Evolutionary conservation across 2,329 filamentous ascomycete species (phyloP), one percentile per base, ranked within the genome.

Genomic region (Talaromyces sp.): DNA sequence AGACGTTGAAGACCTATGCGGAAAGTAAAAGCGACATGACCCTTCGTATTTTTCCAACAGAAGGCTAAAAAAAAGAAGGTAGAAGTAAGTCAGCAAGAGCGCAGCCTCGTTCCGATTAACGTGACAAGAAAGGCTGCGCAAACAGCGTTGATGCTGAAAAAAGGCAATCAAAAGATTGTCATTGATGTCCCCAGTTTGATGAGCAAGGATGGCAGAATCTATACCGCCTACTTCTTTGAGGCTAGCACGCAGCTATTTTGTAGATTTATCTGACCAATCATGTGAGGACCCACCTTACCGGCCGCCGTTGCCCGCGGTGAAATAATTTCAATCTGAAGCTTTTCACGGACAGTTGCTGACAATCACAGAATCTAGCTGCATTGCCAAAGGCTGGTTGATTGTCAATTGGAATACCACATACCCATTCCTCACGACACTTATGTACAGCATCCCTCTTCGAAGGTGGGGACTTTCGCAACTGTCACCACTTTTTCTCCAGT

Each of bases 11-110:
- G 21, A 59, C 13, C 52, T 59, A 59, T 37, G 51, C 51, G 43
- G 36, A 25, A 51, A 56, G 43, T 59, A 35, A 52, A 17, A 55
- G 46, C 17, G 54, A 61, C 52, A 60, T 56, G 59, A 48, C 46
- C 55, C 48, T 57, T 57, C 28, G 41, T 50, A 50, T 51, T 54
- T 45, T 48, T 56, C 53, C 35, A 48, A 37, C 57, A 52, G 40
- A 3, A 43, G 43, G 28, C 36, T 35, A 57, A 54, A 58, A 37
- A 39, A 43, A 54, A 53, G 46, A 7, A 35, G 31, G 22, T 45
- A n/a, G 10, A 5, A 35, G 7, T 15, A 6, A 22, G 10, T 5
- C 13, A 4, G 19, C 2, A 17, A 17, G 9, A 36, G 36, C 10
- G 25, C 35, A 5, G 10, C 35, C 17, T 22, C 25, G 31, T 50